phyloP scores from a whole-genome alignment of 768 basidiomycete genomes.

The Steccherinum ochraceum region DNA sequence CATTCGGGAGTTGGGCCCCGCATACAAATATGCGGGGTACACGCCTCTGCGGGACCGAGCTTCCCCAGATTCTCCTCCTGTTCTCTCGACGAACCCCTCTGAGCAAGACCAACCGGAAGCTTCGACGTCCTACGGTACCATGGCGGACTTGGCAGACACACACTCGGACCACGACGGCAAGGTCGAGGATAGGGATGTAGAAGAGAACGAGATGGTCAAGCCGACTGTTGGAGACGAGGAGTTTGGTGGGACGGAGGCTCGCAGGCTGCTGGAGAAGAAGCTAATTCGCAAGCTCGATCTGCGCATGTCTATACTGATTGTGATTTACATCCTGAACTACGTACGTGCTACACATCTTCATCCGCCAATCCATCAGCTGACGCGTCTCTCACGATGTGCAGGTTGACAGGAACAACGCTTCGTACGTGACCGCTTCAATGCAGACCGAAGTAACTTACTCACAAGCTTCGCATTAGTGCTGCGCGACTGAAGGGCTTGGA shows the following conservation, averaged over 20 bases:
- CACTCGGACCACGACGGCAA: constrained; percentile 3
- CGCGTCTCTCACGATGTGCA: too few species aligned
- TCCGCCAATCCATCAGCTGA: too few species aligned
- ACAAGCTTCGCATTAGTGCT: constrained; percentile 38
- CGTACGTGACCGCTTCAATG: too few species aligned
- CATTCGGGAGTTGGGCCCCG: neutral
- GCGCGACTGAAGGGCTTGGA: constrained; percentile 71
- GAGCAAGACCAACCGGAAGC: neutral
- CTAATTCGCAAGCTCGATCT: constrained; percentile 37
- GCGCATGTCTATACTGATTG: constrained; percentile 36
- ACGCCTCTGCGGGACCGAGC: neutral
- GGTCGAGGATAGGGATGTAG: constrained; percentile 8
- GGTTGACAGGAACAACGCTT: constrained; percentile 69
- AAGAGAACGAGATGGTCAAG: constrained; percentile 1
- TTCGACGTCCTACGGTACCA: constrained; percentile 6
- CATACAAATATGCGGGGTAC: neutral
- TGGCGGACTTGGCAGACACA: constrained; percentile 12
- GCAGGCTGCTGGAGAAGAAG: constrained; percentile 34
- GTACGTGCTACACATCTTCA: constrained; percentile 20
- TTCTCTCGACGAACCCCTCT: neutral
- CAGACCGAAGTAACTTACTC: too few species aligned
- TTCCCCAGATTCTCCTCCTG: neutral
- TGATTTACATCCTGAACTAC: constrained; percentile 43
- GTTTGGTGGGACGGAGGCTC: constrained; percentile 32
- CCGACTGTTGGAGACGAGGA: constrained; percentile 20